Evolutionary conservation across 2,329 filamentous ascomycete species (phyloP).

Genomic region (Allantophomopsis lycopodina): DNA sequence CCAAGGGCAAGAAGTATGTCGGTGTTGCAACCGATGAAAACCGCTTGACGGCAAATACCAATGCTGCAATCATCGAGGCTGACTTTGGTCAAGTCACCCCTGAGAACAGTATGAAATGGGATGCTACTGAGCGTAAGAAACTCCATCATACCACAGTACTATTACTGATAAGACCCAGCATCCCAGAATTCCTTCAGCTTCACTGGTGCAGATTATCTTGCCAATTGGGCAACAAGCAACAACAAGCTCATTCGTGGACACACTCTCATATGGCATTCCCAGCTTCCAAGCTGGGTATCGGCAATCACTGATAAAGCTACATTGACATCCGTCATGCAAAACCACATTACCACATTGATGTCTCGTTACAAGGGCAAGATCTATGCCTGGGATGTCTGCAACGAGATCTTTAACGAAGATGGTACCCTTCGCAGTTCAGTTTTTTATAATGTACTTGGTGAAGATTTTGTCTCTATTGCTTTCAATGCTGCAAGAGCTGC

Average conservation of each 20-base stretch:
- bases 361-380: slow-evolving; percentile 46
- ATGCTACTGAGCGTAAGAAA: slow-evolving; percentile 38
- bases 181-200: slow-evolving; percentile 40
- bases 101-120: slow-evolving; percentile 52
- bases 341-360: slow-evolving; percentile 46
- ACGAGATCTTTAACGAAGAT: slow-evolving; percentile 47
- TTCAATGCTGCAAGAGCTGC: slow-evolving; percentile 40
- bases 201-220: slow-evolving; percentile 38
- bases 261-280: slow-evolving; percentile 34
- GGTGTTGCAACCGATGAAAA: slow-evolving; percentile 44
- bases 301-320: slow-evolving; percentile 42
- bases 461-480: slow-evolving; percentile 40
- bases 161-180: slow-evolving; percentile 4
- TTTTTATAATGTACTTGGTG: slow-evolving; percentile 40
- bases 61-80: slow-evolving; percentile 40
- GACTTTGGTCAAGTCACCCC: slow-evolving; percentile 54
- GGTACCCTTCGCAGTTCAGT: slow-evolving; percentile 36
- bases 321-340: slow-evolving; percentile 39
- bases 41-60: slow-evolving; percentile 27
- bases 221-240: slow-evolving; percentile 31
- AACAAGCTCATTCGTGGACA: slow-evolving; percentile 48
- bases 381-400: slow-evolving; percentile 54
- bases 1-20: slow-evolving; percentile 40
- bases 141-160: neutral
- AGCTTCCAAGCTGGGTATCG: slow-evolving; percentile 34